These are phyloP conservation scores for Pseudogymnoascus sp. DNA, from an alignment of 2,329 filamentous ascomycete species.

Conservation along the genomic window DNA sequence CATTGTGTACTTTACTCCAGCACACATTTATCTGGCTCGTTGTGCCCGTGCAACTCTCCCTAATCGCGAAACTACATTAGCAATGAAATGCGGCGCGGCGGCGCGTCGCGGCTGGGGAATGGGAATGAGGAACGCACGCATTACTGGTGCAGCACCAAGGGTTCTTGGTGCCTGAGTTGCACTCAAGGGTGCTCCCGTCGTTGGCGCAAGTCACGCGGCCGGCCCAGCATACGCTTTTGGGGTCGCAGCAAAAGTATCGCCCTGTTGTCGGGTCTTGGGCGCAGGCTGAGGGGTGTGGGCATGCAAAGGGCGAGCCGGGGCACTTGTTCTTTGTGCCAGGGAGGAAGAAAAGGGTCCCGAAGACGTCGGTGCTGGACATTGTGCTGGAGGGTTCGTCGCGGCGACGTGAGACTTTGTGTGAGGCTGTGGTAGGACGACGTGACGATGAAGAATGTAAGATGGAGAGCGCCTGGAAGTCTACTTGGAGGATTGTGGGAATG, in stretches of 20 bases:
- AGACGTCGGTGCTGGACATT: background rate
- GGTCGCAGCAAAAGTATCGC: background rate
- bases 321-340: background rate
- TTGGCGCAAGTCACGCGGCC: background rate
- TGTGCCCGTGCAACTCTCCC: background rate
- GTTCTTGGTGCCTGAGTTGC: background rate
- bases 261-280: background rate
- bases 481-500: background rate
- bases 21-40: background rate
- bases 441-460: background rate
- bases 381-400: background rate
- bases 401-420: background rate
- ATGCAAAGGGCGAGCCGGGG: background rate
- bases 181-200: background rate
- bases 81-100: background rate
- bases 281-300: background rate
- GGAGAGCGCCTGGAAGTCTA: too few species aligned
- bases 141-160: background rate
- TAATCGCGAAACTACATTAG: background rate
- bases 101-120: background rate
- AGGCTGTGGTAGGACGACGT: background rate
- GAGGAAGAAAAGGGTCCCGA: background rate
- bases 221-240: background rate
- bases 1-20: background rate
- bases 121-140: background rate